These are phyloP conservation scores for Metarhizium robertsii DNA, from an alignment of 2,329 filamentous ascomycete genomes.

Conservation along the genomic window DNA sequence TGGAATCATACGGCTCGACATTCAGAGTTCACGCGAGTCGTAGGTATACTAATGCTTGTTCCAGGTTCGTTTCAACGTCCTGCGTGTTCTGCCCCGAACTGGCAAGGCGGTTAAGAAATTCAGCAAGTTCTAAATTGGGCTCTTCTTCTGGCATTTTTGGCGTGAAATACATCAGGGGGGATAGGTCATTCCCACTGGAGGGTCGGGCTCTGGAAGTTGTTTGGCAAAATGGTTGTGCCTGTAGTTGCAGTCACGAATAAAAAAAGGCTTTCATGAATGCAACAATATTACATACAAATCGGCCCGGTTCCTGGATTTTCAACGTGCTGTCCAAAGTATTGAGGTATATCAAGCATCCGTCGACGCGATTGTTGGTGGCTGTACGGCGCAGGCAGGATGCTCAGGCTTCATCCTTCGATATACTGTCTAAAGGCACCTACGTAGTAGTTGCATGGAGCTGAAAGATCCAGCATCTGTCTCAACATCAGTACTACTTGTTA, in stretches of 20 bases:
- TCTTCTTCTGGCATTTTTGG: conserved; percentile 44
- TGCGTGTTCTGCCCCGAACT: conserved; percentile 94
- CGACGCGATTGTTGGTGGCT: neutral
- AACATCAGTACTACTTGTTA: no score
- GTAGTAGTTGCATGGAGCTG: no score
- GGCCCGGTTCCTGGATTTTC: neutral
- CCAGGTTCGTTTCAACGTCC: conserved; percentile 98
- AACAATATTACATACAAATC: conserved; percentile 11
- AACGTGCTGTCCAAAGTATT: neutral
- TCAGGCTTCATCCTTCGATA: neutral
- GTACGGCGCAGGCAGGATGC: neutral
- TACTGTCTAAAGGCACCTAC: neutral
- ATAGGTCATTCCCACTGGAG: conserved; percentile 27
- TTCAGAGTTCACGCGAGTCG: neutral
- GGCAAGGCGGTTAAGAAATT: conserved; percentile 98
- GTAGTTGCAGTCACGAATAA: conserved; percentile 36
- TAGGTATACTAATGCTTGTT: neutral
- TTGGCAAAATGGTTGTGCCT: conserved; percentile 32
- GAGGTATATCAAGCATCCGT: neutral
- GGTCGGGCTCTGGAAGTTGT: conserved; percentile 32
- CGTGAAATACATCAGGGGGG: conserved; percentile 39
- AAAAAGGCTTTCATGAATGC: conserved; percentile 29
- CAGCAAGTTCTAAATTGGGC: conserved; percentile 82
- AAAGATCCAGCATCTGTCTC: neutral
- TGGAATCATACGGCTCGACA: neutral